Percentiles rank a stretch among this genome's conserved stretches.
phyloP scores from a whole-genome alignment of 2,329 filamentous ascomycete species.

The Chaetomiaceae sp. region DNA sequence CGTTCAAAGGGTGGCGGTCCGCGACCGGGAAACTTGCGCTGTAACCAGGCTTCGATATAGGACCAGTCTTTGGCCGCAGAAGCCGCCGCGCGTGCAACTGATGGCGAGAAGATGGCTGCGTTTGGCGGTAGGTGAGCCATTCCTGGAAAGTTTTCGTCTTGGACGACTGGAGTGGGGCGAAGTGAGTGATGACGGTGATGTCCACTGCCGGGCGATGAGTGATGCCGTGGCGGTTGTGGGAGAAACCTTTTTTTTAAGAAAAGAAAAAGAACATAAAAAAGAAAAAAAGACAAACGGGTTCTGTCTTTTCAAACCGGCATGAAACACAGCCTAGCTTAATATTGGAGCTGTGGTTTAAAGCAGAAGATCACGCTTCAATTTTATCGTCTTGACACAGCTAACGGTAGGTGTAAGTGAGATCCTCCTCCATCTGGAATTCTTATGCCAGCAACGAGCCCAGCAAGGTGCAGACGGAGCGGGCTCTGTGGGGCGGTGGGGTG shows the following conservation, averaged over 20 bases:
- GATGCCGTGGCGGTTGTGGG: no score
- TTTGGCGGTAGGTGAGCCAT: constrained; percentile 38
- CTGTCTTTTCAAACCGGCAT: no score
- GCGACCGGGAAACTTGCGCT: constrained; percentile 60
- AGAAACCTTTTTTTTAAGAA: no score
- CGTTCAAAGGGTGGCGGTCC: constrained; percentile 73
- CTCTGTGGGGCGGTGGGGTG: constrained; percentile 1
- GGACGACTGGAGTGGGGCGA: no score
- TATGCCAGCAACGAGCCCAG: background rate
- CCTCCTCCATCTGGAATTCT: background rate
- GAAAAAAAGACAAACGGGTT: no score
- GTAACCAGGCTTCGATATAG: constrained; percentile 79
- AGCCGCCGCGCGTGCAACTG: constrained; percentile 67
- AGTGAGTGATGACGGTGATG: background rate
- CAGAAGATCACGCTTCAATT: no score
- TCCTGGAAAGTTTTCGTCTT: background rate
- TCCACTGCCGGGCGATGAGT: no score
- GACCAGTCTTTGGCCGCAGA: constrained; percentile 88
- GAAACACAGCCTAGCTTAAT: no score
- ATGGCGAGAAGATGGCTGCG: constrained; percentile 62
- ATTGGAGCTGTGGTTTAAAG: no score
- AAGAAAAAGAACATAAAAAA: no score
- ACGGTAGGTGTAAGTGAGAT: background rate
- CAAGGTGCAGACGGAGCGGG: background rate
- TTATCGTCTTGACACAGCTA: no score